Conservation (phyloP, 495 filamentous ascomycete species). For the Staphylotrichum longicolle region DNA sequence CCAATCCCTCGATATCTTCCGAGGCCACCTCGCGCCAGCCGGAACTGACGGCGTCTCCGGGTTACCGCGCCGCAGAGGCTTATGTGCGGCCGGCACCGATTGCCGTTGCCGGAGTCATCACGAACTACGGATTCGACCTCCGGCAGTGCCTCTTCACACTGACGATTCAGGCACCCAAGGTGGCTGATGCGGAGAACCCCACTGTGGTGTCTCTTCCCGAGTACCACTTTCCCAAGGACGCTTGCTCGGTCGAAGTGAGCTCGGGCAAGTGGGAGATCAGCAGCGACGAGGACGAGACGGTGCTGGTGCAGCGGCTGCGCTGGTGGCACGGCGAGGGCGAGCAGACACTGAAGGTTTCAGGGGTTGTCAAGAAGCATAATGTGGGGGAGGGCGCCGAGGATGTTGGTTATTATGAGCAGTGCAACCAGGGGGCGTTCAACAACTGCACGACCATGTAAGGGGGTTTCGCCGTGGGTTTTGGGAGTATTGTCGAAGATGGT, state of each 20-base stretch:
- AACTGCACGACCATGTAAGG: constrained; percentile 47
- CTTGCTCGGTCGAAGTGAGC: constrained; percentile 67
- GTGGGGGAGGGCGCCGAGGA: constrained; percentile 40
- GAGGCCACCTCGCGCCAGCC: constrained; percentile 49
- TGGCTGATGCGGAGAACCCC: constrained; percentile 57
- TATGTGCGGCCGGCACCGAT: constrained; percentile 86
- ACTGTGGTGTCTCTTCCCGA: constrained; percentile 87
- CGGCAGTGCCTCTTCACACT: constrained; percentile 70
- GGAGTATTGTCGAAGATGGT: background rate
- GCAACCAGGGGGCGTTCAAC: constrained; percentile 40
- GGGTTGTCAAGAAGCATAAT: constrained; percentile 56
- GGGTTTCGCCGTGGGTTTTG: background rate
- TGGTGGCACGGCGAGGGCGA: constrained; percentile 92
- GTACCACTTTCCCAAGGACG: constrained; percentile 82
- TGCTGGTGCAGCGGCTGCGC: constrained; percentile 67
- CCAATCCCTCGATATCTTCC: constrained; percentile 68
- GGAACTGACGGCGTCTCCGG: constrained; percentile 57
- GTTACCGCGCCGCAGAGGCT: constrained; percentile 87
- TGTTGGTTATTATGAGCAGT: constrained; percentile 49
- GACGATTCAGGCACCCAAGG: constrained; percentile 53
- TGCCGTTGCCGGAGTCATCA: constrained; percentile 64
- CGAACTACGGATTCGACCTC: constrained; percentile 74
- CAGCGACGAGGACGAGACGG: constrained; percentile 62
- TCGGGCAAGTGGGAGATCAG: constrained; percentile 88
- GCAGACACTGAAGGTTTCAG: constrained; percentile 75